Evolutionary conservation across 2,329 filamentous ascomycete genomes (phyloP).

Genomic region (Fusarium graminum): DNA sequence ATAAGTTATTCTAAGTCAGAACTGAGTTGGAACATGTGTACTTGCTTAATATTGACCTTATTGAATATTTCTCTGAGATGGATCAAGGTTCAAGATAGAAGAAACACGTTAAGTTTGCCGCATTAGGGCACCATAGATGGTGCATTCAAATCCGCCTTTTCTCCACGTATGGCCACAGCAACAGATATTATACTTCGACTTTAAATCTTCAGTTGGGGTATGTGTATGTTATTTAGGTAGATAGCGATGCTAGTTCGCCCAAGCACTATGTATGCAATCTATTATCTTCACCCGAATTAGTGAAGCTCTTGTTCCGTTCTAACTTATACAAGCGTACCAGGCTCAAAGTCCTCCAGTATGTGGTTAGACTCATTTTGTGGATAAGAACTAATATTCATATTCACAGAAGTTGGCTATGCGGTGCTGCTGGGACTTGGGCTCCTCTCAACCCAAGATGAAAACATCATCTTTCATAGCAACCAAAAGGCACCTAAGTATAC

Average conservation of each 20-base stretch:
- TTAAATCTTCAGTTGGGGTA: too few relatives aligned
- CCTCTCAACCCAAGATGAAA: background rate
- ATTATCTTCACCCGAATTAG: constrained; percentile 5
- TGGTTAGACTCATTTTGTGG: background rate
- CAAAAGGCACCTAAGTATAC: background rate
- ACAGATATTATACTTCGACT: too few relatives aligned
- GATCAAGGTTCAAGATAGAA: too few relatives aligned
- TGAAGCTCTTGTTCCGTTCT: background rate
- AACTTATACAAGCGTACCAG: constrained; percentile 1
- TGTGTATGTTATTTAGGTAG: constrained; percentile 9
- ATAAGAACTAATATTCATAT: constrained; percentile 5
- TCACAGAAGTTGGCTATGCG: background rate
- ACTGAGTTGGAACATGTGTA: constrained; percentile 9
- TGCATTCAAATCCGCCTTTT: too few relatives aligned
- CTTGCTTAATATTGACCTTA: too few relatives aligned
- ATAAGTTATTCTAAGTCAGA: background rate
- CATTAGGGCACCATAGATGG: too few relatives aligned
- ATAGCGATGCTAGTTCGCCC: constrained; percentile 5
- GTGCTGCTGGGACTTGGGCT: too few relatives aligned
- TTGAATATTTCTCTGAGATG: too few relatives aligned
- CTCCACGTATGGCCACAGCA: too few relatives aligned
- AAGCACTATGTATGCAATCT: constrained; percentile 36
- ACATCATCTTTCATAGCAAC: too few relatives aligned
- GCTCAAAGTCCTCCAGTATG: too few relatives aligned
- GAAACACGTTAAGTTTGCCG: too few relatives aligned